These are phyloP conservation scores for Drechslerella dactyloides DNA, from an alignment of 2,329 filamentous ascomycete species.

Conservation along the genomic window DNA sequence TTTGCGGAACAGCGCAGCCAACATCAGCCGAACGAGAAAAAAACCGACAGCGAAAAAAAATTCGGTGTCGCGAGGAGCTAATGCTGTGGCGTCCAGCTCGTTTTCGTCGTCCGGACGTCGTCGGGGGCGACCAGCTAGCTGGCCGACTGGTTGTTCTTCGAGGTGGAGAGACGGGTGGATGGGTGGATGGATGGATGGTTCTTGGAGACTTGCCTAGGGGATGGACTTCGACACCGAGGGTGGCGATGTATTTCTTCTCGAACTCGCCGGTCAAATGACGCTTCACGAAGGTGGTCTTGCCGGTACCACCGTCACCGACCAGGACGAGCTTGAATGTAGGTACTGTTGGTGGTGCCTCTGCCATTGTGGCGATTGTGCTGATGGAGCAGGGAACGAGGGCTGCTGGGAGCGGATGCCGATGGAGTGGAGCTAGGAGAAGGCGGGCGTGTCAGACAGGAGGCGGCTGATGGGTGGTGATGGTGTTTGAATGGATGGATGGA, in stretches of 20 bases:
- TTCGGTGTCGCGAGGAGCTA: slow-evolving; percentile 19
- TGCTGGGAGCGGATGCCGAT: slow-evolving; percentile 6
- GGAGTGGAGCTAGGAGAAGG: slow-evolving; percentile 23
- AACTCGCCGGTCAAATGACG: slow-evolving; percentile 99
- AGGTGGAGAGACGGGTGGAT: slow-evolving; percentile 1
- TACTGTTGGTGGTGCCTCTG: slow-evolving; percentile 63
- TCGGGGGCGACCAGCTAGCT: neutral
- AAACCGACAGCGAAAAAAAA: slow-evolving; percentile 8
- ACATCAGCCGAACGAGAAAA: neutral
- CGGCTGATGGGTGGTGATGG: slow-evolving; percentile 16
- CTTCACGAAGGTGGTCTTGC: slow-evolving; percentile 99
- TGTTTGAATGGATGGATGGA: slow-evolving; percentile 8
- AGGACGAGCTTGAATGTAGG: slow-evolving; percentile 99
- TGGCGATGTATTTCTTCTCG: slow-evolving; percentile 99
- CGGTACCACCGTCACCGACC: slow-evolving; percentile 98
- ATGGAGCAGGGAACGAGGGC: slow-evolving; percentile 30
- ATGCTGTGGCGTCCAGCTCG: slow-evolving; percentile 9
- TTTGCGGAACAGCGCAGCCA: slow-evolving; percentile 50
- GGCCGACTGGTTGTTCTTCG: neutral
- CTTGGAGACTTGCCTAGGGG: slow-evolving; percentile 77
- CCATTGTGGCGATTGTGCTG: slow-evolving; percentile 64
- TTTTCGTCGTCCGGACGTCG: neutral
- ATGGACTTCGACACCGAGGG: slow-evolving; percentile 98
- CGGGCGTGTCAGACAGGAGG: slow-evolving; percentile 18
- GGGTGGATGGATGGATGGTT: neutral